Evolutionary conservation across 2,329 filamentous ascomycete genomes (phyloP), one percentile per base, ranked within the genome.

Genomic region (Sphaerulina populicola): DNA sequence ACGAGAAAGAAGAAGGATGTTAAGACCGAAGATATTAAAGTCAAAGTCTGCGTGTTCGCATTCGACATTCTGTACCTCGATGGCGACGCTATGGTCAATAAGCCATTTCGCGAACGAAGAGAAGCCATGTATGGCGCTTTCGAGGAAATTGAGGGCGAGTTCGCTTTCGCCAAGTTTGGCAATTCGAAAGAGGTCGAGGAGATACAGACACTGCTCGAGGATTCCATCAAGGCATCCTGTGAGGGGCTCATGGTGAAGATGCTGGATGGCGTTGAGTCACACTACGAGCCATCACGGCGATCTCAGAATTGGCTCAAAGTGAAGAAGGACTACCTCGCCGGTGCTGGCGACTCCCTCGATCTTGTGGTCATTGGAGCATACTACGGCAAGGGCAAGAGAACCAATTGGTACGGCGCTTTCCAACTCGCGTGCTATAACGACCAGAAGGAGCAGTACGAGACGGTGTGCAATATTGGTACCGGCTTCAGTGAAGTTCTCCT

Each of bases 191-290:
- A 96, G 60, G 77, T 98, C 3, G 91, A 97, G 47, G 88, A 94
- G 64, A 98, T 98, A 49, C 91, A 97, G 65, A 78, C 77, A 1
- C 86, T 98, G 62, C 77, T 98, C 2, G 93, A 98, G 64, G 91
- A 97, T 53, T 93, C 87, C 62, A 86, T 98, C 57, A 95, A 95
- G 69, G 88, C 90, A 2, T 94, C 88, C 0, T 98, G 93, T 65
- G 93, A 98, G 73, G 93, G 93, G 9, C 75, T 98, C 47, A 98
- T 98, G 93, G 93, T 98, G 11, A 98, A 98, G 75, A 98, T 98
- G 93, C 73, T 98, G 53, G 91, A 97, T 67, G 93, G 91, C 0
- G 75, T 80, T 6, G 91, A 96, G 69, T 94, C 88, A 60, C 88
- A 87, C 62, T 98, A 98, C 66, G 91, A 97, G 71, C 93, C 93